Conservation (phyloP, 2,329 filamentous ascomycete species). For the Fusarium ramigenum region DNA sequence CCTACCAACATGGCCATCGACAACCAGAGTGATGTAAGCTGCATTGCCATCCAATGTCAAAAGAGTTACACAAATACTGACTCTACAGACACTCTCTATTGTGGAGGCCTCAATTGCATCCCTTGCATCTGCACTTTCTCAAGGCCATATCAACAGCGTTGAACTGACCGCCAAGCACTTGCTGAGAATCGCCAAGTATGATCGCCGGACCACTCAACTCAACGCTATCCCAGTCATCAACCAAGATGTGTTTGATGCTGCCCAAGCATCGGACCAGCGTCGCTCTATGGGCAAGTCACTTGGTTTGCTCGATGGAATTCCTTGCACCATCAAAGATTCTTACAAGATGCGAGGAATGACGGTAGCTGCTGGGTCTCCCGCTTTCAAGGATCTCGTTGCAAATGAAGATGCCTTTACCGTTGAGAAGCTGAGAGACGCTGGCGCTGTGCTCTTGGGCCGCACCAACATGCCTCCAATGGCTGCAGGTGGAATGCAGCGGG, state of each 20-base stretch:
- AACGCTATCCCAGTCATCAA: neutral
- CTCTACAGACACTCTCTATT: neutral
- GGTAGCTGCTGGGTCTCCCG: conserved; percentile 63
- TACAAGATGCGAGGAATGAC: conserved; percentile 64
- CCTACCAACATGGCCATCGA: neutral
- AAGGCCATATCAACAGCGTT: neutral
- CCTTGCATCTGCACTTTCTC: neutral
- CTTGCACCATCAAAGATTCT: conserved; percentile 62
- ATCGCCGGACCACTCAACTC: neutral
- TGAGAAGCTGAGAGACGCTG: conserved; percentile 28
- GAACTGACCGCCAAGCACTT: neutral
- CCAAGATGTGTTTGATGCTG: neutral
- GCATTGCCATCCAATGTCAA: fast-evolving
- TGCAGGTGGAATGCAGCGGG: neutral
- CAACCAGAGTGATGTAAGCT: neutral
- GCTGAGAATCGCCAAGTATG: conserved; percentile 2
- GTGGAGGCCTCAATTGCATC: neutral
- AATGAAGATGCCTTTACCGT: conserved; percentile 63
- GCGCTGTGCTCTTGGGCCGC: neutral
- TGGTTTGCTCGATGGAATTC: neutral
- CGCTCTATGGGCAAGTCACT: neutral
- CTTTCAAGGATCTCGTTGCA: conserved; percentile 59
- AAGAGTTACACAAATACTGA: neutral
- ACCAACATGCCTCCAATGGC: conserved; percentile 10
- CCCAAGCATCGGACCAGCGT: neutral